Evolutionary conservation across 116 monocot species (phyloP).

Genomic region (Posidonia oceanica): DNA sequence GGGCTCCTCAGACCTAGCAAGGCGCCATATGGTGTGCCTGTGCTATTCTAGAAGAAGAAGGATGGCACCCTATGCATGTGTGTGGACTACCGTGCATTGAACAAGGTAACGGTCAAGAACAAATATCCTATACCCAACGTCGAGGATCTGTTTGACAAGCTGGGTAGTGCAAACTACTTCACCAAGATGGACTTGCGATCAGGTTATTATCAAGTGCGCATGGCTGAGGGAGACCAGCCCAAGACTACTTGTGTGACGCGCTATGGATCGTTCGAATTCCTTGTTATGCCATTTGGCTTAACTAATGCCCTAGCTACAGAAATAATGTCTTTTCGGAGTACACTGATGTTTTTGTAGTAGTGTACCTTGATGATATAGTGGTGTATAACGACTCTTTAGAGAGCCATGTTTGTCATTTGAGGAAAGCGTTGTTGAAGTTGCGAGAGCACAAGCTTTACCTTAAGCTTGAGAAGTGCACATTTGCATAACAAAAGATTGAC

Average conservation of each 20-base stretch:
- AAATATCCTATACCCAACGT: conserved; percentile 1
- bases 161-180: neutral
- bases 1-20: too few relatives aligned
- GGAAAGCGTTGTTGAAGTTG: too few relatives aligned
- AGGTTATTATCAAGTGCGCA: neutral
- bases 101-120: neutral
- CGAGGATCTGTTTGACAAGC: neutral
- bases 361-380: too few relatives aligned
- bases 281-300: conserved; percentile 3
- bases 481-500: too few relatives aligned
- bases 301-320: conserved; percentile 4
- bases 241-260: neutral
- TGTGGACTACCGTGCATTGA: too few relatives aligned
- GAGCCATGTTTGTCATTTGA: too few relatives aligned
- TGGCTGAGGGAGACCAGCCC: neutral
- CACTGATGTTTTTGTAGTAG: neutral
- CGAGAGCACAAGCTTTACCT: too few relatives aligned
- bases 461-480: too few relatives aligned
- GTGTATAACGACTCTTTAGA: too few relatives aligned
- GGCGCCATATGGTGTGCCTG: too few relatives aligned
- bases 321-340: neutral
- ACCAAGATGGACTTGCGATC: neutral
- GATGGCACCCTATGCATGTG: too few relatives aligned
- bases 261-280: neutral
- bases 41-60: too few relatives aligned